A percentile compares a stretch with the other conserved stretches of the same genome.
phyloP scores from a whole-genome alignment of 495 filamentous ascomycete genomes.

The Choiromyces venosus region DNA sequence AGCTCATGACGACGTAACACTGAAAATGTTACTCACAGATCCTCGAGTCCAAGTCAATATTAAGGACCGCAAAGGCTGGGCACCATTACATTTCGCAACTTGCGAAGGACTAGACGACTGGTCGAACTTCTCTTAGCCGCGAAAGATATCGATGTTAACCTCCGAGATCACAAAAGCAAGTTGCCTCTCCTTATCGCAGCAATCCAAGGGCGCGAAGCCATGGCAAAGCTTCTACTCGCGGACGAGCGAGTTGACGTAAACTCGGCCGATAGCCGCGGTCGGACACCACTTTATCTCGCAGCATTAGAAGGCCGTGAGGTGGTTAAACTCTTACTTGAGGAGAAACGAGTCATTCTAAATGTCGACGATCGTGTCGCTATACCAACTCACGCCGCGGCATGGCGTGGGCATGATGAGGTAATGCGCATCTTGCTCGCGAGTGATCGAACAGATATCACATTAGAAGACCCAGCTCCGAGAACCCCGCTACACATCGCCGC shows the following conservation, averaged over 20 bases:
- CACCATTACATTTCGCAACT: background rate
- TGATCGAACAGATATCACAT: conserved; percentile 3
- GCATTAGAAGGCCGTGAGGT: background rate
- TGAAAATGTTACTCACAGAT: background rate
- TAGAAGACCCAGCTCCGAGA: background rate
- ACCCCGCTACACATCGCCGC: conserved; percentile 9
- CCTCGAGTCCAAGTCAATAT: background rate
- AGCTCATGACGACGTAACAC: background rate
- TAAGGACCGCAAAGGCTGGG: background rate
- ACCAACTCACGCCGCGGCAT: background rate
- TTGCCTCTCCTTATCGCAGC: background rate
- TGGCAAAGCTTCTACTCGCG: conserved; percentile 10
- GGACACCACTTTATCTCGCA: conserved; percentile 1
- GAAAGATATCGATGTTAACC: background rate
- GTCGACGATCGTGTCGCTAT: background rate
- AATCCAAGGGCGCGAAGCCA: background rate
- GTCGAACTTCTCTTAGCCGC: background rate
- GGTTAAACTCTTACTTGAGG: background rate
- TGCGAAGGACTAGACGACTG: background rate
- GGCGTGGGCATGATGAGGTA: background rate
- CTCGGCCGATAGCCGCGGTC: background rate
- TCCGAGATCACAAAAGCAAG: background rate
- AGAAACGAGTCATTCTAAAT: background rate
- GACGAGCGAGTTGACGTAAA: conserved; percentile 5
- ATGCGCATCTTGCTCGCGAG: background rate